Evolutionary conservation across 768 basidiomycete species (phyloP).

Genomic region (Cantharellus anzutake): DNA sequence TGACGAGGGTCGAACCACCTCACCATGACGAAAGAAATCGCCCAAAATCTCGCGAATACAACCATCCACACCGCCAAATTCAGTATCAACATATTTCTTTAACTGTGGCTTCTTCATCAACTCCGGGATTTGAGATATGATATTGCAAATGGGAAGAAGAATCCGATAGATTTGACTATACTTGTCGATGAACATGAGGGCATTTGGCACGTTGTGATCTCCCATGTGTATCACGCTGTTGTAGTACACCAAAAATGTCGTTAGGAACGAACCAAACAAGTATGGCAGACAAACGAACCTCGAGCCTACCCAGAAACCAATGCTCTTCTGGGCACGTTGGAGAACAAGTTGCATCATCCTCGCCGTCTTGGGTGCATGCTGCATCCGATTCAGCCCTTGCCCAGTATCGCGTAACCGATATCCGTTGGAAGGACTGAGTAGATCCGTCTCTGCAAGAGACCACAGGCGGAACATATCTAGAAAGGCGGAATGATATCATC

Average conservation of each 20-base stretch:
- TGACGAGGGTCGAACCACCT: not conserved
- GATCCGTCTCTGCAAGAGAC: conserved; percentile 63
- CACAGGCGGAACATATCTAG: conserved; percentile 78
- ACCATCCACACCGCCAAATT: conserved; percentile 61
- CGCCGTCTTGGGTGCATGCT: conserved; percentile 73
- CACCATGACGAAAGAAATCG: conserved; percentile 71
- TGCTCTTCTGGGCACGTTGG: conserved; percentile 60
- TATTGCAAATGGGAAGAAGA: conserved; percentile 70
- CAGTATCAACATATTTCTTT: conserved; percentile 56
- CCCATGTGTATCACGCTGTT: conserved; percentile 43
- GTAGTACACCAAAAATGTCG: not conserved
- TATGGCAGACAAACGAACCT: conserved; percentile 24
- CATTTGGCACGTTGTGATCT: conserved; percentile 70
- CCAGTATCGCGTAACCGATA: conserved; percentile 80
- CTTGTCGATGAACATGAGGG: conserved; percentile 79
- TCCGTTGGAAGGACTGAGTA: conserved; percentile 51
- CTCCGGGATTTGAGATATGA: conserved; percentile 50
- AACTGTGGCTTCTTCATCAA: conserved; percentile 50
- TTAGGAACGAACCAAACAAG: too few species aligned
- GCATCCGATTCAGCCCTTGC: conserved; percentile 80
- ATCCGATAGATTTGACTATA: conserved; percentile 87
- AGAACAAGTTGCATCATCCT: conserved; percentile 79
- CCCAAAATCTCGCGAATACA: conserved; percentile 49
- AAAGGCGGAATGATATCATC: not conserved
- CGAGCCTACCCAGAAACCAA: conserved; percentile 61